Evolutionary conservation across 2,329 filamentous ascomycete genomes (phyloP).

Genomic region (Hymenotorrendiella dingleyae): DNA sequence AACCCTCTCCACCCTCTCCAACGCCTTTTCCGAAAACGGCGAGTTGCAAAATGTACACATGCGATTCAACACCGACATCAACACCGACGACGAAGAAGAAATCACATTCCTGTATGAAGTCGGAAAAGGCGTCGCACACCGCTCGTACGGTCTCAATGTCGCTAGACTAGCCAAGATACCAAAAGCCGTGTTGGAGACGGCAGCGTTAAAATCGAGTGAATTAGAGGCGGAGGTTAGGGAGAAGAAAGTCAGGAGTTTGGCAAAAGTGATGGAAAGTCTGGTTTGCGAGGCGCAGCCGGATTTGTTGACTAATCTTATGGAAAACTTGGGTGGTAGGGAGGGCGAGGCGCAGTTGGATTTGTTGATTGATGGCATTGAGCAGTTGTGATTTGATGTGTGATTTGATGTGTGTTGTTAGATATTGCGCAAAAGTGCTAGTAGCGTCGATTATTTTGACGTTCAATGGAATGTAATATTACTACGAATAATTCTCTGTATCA

Average conservation of each 20-base stretch:
- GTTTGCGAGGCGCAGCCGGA: slow-evolving; percentile 20
- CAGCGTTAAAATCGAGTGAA: slow-evolving; percentile 70
- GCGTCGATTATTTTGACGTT: too few relatives aligned
- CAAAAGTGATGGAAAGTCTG: slow-evolving; percentile 24
- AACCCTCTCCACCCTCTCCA: slow-evolving; percentile 64
- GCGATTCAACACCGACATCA: slow-evolving; percentile 57
- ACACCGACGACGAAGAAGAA: slow-evolving; percentile 52
- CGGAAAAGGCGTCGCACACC: slow-evolving; percentile 82
- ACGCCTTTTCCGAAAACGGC: slow-evolving; percentile 53
- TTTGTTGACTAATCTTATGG: slow-evolving; percentile 37
- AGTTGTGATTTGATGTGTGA: slow-evolving; percentile 41
- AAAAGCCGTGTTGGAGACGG: slow-evolving; percentile 68
- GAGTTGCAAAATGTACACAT: slow-evolving; percentile 88
- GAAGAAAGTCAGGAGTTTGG: slow-evolving; percentile 45
- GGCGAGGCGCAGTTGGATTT: slow-evolving; percentile 21
- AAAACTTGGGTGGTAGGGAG: slow-evolving; percentile 50
- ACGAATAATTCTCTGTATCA: too few relatives aligned
- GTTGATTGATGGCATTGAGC: slow-evolving; percentile 43
- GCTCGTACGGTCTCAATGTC: slow-evolving; percentile 92
- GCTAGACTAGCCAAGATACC: slow-evolving; percentile 81
- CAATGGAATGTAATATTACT: too few relatives aligned
- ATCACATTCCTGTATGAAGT: slow-evolving; percentile 96
- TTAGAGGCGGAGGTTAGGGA: slow-evolving; percentile 68
- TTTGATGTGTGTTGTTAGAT: too few relatives aligned
- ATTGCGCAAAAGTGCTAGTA: too few relatives aligned